Conservation (phyloP, 768 basidiomycete species). For the Phylloporus arenicola region DNA sequence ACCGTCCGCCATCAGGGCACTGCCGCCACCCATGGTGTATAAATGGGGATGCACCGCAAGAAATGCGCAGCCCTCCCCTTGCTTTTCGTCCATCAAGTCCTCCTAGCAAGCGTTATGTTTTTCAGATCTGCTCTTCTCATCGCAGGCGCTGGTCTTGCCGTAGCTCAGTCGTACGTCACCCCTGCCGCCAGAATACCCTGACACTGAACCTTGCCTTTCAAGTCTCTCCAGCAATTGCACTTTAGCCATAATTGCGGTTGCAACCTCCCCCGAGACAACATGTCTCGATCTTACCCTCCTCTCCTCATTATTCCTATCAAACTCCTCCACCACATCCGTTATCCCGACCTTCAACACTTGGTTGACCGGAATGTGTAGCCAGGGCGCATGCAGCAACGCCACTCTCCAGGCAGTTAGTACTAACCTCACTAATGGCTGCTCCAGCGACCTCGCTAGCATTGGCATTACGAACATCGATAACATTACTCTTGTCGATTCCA, state of each 20-base stretch:
- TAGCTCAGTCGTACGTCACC: constrained; percentile 43
- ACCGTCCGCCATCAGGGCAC: neutral
- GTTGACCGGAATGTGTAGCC: constrained; percentile 52
- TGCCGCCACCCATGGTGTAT: constrained; percentile 4
- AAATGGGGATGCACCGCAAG: constrained; percentile 4
- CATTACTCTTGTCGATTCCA: constrained; percentile 38
- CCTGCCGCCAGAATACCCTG: neutral
- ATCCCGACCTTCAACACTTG: constrained; percentile 50
- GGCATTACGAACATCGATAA: constrained; percentile 18
- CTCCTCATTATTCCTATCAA: constrained; percentile 22
- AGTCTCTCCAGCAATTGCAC: constrained; percentile 38
- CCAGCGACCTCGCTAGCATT: constrained; percentile 31
- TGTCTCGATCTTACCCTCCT: constrained; percentile 39
- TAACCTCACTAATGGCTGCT: constrained; percentile 51
- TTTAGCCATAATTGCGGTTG: constrained; percentile 40
- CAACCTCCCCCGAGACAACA: constrained; percentile 30
- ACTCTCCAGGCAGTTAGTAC: constrained; percentile 51
- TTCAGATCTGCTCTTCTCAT: constrained; percentile 22
- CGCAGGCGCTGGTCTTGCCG: constrained; percentile 31
- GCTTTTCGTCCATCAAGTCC: neutral
- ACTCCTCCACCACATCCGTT: constrained; percentile 29
- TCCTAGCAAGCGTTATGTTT: constrained; percentile 19
- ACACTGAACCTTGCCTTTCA: neutral
- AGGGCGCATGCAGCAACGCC: constrained; percentile 50
- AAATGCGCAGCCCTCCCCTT: constrained; percentile 10